These are phyloP conservation scores for Claviceps sp. DNA, from an alignment of 2,329 filamentous ascomycete genomes.

Conservation along the genomic window DNA sequence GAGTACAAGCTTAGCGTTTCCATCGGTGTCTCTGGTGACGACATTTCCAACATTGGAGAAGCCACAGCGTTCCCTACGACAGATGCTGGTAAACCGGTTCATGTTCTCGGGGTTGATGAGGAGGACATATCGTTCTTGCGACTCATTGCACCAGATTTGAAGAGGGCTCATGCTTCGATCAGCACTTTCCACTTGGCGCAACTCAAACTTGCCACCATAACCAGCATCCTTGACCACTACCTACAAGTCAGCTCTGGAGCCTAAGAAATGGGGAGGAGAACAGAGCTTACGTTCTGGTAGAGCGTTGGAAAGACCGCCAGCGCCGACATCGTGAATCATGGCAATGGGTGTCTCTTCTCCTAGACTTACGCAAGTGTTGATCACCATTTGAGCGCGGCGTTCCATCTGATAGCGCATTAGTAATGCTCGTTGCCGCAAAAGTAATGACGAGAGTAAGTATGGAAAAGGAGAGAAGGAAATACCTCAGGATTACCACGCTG, in stretches of 20 bases:
- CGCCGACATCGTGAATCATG: conserved; percentile 95
- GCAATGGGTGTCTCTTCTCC: conserved; percentile 80
- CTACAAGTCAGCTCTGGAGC: background rate
- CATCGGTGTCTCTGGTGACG: conserved; percentile 43
- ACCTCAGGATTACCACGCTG: conserved; percentile 86
- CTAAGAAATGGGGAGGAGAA: background rate
- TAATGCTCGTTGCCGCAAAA: background rate
- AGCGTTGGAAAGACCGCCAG: conserved; percentile 64
- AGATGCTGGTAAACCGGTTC: conserved; percentile 59
- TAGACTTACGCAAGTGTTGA: conserved; percentile 81
- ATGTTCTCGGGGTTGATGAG: conserved; percentile 71
- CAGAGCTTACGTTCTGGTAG: conserved; percentile 51
- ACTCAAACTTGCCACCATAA: conserved; percentile 79
- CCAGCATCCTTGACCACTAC: conserved; percentile 78
- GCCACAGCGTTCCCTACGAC: conserved; percentile 73
- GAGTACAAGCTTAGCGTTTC: conserved; percentile 61
- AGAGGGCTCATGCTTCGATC: conserved; percentile 89
- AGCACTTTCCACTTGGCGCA: conserved; percentile 85
- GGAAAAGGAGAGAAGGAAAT: background rate
- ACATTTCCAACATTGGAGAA: conserved; percentile 85
- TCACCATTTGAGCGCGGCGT: conserved; percentile 91
- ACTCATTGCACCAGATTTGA: conserved; percentile 96
- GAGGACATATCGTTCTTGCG: conserved; percentile 91
- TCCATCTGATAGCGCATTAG: conserved; percentile 45
- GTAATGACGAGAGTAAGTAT: background rate